A percentile compares a stretch with the other conserved stretches of the same genome.
Evolutionary conservation across 306 rosid genomes (phyloP).

Genomic region (Castanea mollissima): DNA sequence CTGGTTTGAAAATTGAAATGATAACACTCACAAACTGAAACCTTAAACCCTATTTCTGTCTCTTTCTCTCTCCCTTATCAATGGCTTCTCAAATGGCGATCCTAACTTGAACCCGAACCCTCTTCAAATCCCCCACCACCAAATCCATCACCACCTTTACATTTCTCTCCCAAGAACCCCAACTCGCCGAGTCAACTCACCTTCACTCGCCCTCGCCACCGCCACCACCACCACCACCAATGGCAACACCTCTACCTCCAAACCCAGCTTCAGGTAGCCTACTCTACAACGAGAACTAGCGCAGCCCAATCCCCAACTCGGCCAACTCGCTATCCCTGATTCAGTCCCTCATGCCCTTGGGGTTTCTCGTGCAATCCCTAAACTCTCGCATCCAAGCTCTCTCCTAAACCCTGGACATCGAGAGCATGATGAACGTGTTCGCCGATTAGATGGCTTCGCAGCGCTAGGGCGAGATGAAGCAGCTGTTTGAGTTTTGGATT

Average conservation of each 20-base stretch:
- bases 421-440: constrained; percentile 45
- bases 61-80: neutral
- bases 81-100: constrained; percentile 84
- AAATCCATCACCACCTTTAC: constrained; percentile 61
- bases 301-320: constrained; percentile 35
- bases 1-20: no score
- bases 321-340: neutral
- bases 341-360: constrained; percentile 38
- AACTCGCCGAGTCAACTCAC: constrained; percentile 47
- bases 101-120: constrained; percentile 50
- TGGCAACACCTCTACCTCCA: constrained; percentile 68
- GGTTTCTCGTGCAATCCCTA: constrained; percentile 26
- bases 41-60: no score
- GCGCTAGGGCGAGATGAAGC: constrained; percentile 59
- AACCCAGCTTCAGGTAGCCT: constrained; percentile 83
- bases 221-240: neutral
- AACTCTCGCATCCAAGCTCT: constrained; percentile 30
- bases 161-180: constrained; percentile 63
- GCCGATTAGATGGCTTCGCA: constrained; percentile 72
- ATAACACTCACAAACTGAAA: no score
- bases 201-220: no score
- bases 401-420: constrained; percentile 37
- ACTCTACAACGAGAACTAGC: constrained; percentile 81
- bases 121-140: constrained; percentile 28
- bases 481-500: constrained; percentile 71